Evolutionary conservation across 2,329 filamentous ascomycete species (phyloP), one percentile per base, ranked within the genome.

Genomic region (Geosmithia putterillii): DNA sequence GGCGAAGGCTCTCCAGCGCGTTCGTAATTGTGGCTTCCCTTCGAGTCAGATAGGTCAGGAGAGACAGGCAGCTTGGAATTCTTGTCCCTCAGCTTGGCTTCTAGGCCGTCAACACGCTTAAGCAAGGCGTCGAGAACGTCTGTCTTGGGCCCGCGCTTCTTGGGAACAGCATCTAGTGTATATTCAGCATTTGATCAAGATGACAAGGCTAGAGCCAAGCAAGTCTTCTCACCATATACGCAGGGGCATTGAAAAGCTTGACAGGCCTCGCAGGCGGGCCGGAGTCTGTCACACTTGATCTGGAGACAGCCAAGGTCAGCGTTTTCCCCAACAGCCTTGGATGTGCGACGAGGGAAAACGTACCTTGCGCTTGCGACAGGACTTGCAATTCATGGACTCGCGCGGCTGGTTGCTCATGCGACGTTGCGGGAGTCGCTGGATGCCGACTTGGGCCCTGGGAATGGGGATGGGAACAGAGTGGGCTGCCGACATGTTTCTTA

Each of bases 321-420:
- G 37, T 22, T 8, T 19, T 21, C 6, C 8, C 37, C 22, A 7
- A 19, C 19, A 14, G 4, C 37, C 10, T 9, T 15, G 4, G 7
- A 2, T 39, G 21, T 19, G 37, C 3, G 39, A 20, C 18, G 12
- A 20, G 25, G 5, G 19, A 14, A 47, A 44, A 51, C 67, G 40
- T 63, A 90, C 86, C 81, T 94, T 94, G 66, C 87, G 75, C 65
- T 94, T 94, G 52, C 87, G 78, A 69, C 87, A 94, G 45, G 86
- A 92, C 63, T 94, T 94, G 77, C 87, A 94, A 62, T 94, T 94
- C 87, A 94, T 94, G 28, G 84, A 85, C 69, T 94, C 87, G 54
- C 84, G 79, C 36, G 84, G 85, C 60, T 92, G 84, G 54, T 77
- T 82, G 61, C 73, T 79, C 62, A 78, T 69, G 37, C 83, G 79